Base-by-base conservation (phyloP, 352 stramenopile genomes). In the Globisporangium solare region DNA sequence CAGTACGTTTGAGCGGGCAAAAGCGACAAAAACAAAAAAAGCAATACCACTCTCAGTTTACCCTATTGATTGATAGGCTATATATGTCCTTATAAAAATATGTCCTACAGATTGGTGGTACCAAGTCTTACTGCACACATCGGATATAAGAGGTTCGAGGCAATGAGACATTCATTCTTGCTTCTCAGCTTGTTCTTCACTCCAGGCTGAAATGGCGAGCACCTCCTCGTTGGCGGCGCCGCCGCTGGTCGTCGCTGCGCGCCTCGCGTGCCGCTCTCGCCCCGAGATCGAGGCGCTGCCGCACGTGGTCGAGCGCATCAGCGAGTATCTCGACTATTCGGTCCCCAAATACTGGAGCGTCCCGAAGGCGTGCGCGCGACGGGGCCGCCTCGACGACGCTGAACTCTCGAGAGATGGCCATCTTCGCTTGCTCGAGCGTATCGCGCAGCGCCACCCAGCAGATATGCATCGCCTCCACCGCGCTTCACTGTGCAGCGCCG, bases 221-320 rank as follows among this genome's bases (percentile, higher is more conserved):
- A 27, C 24, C 24, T 27, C 27, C 27, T 35, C 27, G 10, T 10
- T 35, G 3, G 27, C 27, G 7, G 5, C 27, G 20, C 45, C 20
- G 20, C 6, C 31, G 48, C 48, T 35, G 15, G n/a, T 54, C 22
- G 31, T 54, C 48, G 40, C 48, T 8, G 48, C 48, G 48, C 31
- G 40, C 18, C 31, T 45, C 48, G 48, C 40, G n/a, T 54, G 48
- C 31, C 48, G 31, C 31, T 31, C 31, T 11, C 37, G 37, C 2
- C 50, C 50, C 5, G 50, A 56, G 21, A 35, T 56, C 50, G 50
- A 56, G 37, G 50, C 50, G 20, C 50, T 56, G 35, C 27, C 17
- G 27, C 50, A 56, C 14, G 50, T 56, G 37, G 37, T 47, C 27
- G 21, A 3, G 37, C 50, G 20, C 35, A 56, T 47, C 20, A 56